Percentiles rank a stretch among this genome's conserved stretches.
These are phyloP conservation scores for Fusarium hainanense DNA, from an alignment of 2,329 filamentous ascomycete genomes.

Conservation along the genomic window DNA sequence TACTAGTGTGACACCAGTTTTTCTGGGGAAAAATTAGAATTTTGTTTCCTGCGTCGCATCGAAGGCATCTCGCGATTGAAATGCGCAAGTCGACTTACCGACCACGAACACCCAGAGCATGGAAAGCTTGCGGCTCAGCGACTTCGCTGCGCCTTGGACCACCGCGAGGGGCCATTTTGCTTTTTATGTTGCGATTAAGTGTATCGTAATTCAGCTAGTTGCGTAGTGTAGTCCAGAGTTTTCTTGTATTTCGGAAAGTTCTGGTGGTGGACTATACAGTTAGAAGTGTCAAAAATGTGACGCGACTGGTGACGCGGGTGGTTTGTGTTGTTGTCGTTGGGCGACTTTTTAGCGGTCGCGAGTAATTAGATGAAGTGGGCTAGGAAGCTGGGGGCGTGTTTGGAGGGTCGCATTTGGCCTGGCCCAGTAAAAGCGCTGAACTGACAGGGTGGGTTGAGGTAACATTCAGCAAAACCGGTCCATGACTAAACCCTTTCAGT, in stretches of 20 bases:
- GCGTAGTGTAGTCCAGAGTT: neutral
- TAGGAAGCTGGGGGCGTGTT: slow-evolving; percentile 34
- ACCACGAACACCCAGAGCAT: slow-evolving; percentile 52
- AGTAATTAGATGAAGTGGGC: slow-evolving; percentile 24
- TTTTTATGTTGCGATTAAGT: neutral
- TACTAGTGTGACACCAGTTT: slow-evolving; percentile 86
- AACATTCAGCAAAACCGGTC: neutral
- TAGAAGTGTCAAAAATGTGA: slow-evolving; percentile 26
- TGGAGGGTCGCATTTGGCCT: slow-evolving; percentile 15
- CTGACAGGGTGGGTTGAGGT: slow-evolving; percentile 8
- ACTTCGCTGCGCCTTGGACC: slow-evolving; percentile 46
- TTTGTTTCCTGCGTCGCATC: neutral
- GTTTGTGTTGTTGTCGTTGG: slow-evolving; percentile 35
- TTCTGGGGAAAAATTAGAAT: slow-evolving; percentile 63
- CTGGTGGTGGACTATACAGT: slow-evolving; percentile 20
- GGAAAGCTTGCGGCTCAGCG: slow-evolving; percentile 48
- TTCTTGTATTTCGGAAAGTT: neutral
- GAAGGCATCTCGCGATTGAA: neutral
- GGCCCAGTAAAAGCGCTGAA: slow-evolving; percentile 17
- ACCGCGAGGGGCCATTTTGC: slow-evolving; percentile 50
- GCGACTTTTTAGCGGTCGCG: slow-evolving; percentile 31
- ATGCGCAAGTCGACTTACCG: slow-evolving; percentile 48
- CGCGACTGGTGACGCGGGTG: slow-evolving; percentile 41
- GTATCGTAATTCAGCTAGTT: neutral
- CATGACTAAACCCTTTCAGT: neutral